Conservation (phyloP, 768 basidiomycete genomes). For the Psilocybe cubensis region DNA sequence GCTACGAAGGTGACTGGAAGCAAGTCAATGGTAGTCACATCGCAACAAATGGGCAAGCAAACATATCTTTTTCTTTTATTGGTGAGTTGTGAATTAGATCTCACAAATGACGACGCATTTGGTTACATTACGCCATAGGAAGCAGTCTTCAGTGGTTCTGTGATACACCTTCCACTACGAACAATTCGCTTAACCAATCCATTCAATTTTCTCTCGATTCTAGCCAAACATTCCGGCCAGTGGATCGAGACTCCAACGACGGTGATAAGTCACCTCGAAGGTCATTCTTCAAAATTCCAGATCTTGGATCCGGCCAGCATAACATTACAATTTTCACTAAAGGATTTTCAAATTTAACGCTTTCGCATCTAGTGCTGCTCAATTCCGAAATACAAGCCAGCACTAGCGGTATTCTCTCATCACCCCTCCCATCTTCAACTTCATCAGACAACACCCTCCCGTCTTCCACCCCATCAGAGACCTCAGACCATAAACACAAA, state of each 20-base stretch:
- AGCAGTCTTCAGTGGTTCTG: not conserved
- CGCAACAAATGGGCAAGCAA: not conserved
- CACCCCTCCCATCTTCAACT: not conserved
- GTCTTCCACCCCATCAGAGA: not conserved
- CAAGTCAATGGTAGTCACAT: not conserved
- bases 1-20: not conserved
- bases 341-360: not conserved
- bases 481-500: not conserved
- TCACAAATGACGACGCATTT: not conserved
- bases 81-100: not conserved
- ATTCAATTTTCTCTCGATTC: not conserved
- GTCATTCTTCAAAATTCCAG: not conserved
- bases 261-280: not conserved
- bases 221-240: not conserved
- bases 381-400: not conserved
- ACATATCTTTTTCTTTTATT: not conserved
- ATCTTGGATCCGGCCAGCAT: not conserved
- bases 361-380: not conserved
- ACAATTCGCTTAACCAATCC: not conserved
- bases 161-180: not conserved
- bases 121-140: not conserved
- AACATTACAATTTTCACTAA: not conserved
- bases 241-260: not conserved
- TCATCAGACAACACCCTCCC: not conserved
- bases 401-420: not conserved